Base-by-base conservation (phyloP, 2,329 filamentous ascomycete genomes). In the Coleophoma cylindrospora region DNA sequence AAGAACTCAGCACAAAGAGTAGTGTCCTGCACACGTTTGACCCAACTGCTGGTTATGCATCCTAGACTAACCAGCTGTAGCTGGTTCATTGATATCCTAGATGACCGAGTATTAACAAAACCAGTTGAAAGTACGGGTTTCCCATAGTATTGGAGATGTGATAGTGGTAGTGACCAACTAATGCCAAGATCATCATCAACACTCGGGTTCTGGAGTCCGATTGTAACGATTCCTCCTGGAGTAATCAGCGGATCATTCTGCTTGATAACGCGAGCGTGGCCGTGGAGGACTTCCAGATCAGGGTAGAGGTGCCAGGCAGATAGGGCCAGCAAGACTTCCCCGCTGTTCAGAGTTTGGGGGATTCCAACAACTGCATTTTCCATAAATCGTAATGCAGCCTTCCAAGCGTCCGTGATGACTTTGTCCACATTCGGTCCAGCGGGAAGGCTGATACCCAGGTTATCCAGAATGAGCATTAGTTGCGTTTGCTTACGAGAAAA, bases 261-360 rank as follows among this genome's bases (percentile, higher is more conserved):
- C 10, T 10, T 36, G 10, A 36, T n/a, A 36, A 10, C 10, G 10
- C n/a, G 34, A 10, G 34, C 34, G 10, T 10, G 10, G n/a, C 10
- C 10, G 10, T 36, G 10, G 34, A 49, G 4, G 34, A 44, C 40
- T 6, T 50, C 34, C 47, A 70, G 54, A 37, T 70, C 59, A 0
- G 66, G 66, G 48, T 66, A 70, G 2, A 70, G 21, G 54, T 70
- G 67, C 68, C 65, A 70, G 0, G 67, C 48, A 3, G 54, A 57
- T 1, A 70, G 45, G 2, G 50, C 66, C 4, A 68, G 50, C 1
- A 71, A 50, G 1, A 64, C 52, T 2, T 57, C 57, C 2, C 62
- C 61, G 40, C 57, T 47, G 8, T 56, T 40, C 6, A 60, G 56
- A 10, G 45, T 33, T 32, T 65, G 62, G 2, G 65, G 60, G 0